These are phyloP conservation scores for Cyclotella choctawhatcheeana DNA, from an alignment of 108 stramenopile species.

Conservation along the genomic window DNA sequence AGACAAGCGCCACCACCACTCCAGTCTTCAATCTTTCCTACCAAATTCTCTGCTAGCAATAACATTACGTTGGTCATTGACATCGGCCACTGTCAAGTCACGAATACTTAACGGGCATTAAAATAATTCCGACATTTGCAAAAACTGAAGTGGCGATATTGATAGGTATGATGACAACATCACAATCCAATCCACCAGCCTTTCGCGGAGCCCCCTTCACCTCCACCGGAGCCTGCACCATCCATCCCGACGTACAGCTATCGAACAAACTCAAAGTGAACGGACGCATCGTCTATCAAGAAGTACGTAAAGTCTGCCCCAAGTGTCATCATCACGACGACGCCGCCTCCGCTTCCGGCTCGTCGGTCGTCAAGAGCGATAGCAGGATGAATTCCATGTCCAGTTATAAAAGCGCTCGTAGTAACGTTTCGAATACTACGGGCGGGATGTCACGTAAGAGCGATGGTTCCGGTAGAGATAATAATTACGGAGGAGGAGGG, in stretches of 20 bases:
- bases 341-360: background rate
- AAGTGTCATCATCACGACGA: background rate
- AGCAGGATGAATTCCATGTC: background rate
- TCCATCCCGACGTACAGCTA: constrained; percentile 24
- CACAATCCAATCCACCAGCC: constrained; percentile 1
- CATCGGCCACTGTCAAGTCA: too few relatives aligned
- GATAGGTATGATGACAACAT: background rate
- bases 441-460: background rate
- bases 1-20: too few relatives aligned
- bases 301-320: constrained; percentile 16
- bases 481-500: background rate
- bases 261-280: constrained; percentile 9
- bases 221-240: constrained; percentile 11
- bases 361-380: background rate
- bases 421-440: background rate
- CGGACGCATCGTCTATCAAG: constrained; percentile 16
- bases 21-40: too few relatives aligned
- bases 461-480: background rate
- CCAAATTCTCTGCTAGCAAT: too few relatives aligned
- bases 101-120: too few relatives aligned
- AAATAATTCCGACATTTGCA: too few relatives aligned
- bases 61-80: too few relatives aligned
- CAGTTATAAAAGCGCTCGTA: constrained; percentile 1
- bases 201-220: constrained; percentile 23
- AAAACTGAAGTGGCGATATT: too few relatives aligned